phyloP scores from a whole-genome alignment of 2,329 filamentous ascomycete species.

The Phialophora verrucosa region DNA sequence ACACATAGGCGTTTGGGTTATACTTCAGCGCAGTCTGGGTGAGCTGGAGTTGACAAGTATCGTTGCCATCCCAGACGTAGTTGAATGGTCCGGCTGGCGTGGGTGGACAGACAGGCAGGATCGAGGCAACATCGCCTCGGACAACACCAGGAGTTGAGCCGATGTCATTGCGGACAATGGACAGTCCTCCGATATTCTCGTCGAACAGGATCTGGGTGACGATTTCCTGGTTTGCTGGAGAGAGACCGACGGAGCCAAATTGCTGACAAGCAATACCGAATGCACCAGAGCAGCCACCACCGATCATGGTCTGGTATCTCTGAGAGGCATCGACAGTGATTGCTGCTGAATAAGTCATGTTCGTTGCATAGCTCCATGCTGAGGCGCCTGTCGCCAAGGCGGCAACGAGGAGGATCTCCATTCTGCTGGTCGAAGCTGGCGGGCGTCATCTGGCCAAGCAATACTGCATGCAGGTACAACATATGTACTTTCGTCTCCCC shows the following conservation, averaged over 20 bases:
- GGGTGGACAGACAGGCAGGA: constrained; percentile 55
- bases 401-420: constrained; percentile 22
- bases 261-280: constrained; percentile 29
- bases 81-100: constrained; percentile 49
- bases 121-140: constrained; percentile 41
- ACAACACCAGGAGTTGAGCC: constrained; percentile 47
- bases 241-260: constrained; percentile 36
- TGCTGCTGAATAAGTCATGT: constrained; percentile 20
- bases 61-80: constrained; percentile 56
- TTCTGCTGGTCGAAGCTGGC: constrained; percentile 13
- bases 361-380: constrained; percentile 23
- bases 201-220: constrained; percentile 25
- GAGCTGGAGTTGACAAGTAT: constrained; percentile 59
- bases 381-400: constrained; percentile 18
- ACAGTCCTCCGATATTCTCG: constrained; percentile 48
- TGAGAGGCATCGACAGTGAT: constrained; percentile 24
- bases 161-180: constrained; percentile 59
- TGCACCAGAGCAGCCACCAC: constrained; percentile 26
- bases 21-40: constrained; percentile 55
- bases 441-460: constrained; percentile 12
- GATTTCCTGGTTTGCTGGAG: constrained; percentile 24
- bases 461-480: constrained; percentile 24
- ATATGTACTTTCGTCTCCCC: constrained; percentile 23
- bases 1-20: constrained; percentile 48
- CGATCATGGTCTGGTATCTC: constrained; percentile 28